Evolutionary conservation across 2,329 filamentous ascomycete genomes (phyloP).

Genomic region (Colletotrichum tropicicola): DNA sequence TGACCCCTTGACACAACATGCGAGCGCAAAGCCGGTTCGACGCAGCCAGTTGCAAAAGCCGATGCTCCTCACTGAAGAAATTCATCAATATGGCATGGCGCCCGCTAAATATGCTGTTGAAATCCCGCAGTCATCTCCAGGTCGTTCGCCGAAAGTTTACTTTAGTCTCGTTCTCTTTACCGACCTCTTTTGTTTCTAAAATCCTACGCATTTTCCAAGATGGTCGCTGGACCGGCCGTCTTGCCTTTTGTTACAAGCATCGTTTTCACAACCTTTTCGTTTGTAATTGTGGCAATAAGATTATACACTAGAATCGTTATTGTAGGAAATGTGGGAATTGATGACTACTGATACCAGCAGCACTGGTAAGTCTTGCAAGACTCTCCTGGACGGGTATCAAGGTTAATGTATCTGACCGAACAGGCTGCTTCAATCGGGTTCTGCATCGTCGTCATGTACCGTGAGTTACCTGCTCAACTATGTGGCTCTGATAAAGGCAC

Average conservation of each 20-base stretch:
- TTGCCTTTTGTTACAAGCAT: constrained; percentile 4
- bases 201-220: neutral
- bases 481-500: neutral
- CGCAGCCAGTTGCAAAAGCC: too few relatives aligned
- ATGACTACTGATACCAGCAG: constrained; percentile 9
- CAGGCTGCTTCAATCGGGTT: neutral
- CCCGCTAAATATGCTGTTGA: neutral
- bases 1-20: neutral
- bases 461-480: neutral
- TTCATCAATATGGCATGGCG: neutral
- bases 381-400: too few relatives aligned
- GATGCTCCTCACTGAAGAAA: neutral
- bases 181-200: neutral
- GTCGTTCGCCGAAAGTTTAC: neutral
- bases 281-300: neutral
- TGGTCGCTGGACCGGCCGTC: constrained; percentile 2
- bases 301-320: neutral
- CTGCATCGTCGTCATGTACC: neutral
- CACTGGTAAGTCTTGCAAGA: neutral
- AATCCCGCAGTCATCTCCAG: neutral
- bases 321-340: constrained; percentile 1
- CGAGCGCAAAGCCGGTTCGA: too few relatives aligned
- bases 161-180: neutral
- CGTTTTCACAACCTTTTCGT: constrained; percentile 2
- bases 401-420: neutral